phyloP scores from a whole-genome alignment of 257 asterid genomes.

The Paraleonurus japonicus region DNA sequence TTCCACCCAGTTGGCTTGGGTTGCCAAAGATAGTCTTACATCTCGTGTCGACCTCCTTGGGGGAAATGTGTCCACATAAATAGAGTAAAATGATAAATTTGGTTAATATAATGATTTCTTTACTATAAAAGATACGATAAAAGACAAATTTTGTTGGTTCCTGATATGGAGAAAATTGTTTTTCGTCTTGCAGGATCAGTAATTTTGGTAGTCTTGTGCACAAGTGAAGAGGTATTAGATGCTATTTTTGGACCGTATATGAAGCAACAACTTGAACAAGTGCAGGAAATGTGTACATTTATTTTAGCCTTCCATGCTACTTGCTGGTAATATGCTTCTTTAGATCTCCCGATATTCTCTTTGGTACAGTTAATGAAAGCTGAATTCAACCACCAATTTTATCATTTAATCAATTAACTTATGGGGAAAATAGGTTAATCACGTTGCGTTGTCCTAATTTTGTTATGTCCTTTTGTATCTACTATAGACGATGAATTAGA shows the following conservation, averaged over 20 bases:
- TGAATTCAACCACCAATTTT: neutral
- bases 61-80: too few species aligned
- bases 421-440: neutral
- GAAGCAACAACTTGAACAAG: neutral
- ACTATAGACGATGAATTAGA: neutral
- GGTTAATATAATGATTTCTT: neutral
- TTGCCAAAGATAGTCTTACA: too few species aligned
- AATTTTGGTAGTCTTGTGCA: neutral
- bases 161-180: neutral
- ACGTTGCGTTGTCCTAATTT: neutral
- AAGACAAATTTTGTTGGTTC: neutral
- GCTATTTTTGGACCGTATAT: conserved; percentile 13
- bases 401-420: neutral
- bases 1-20: too few species aligned
- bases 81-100: neutral
- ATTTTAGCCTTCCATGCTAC: neutral
- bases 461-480: neutral
- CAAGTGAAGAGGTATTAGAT: neutral
- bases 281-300: neutral
- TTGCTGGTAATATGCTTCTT: neutral
- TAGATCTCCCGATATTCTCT: neutral
- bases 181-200: conserved; percentile 3
- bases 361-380: neutral
- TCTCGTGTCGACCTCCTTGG: too few species aligned
- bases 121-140: neutral